Evolutionary conservation across 768 basidiomycete genomes (phyloP).

Genomic region (Hysterangium stoloniferum): DNA sequence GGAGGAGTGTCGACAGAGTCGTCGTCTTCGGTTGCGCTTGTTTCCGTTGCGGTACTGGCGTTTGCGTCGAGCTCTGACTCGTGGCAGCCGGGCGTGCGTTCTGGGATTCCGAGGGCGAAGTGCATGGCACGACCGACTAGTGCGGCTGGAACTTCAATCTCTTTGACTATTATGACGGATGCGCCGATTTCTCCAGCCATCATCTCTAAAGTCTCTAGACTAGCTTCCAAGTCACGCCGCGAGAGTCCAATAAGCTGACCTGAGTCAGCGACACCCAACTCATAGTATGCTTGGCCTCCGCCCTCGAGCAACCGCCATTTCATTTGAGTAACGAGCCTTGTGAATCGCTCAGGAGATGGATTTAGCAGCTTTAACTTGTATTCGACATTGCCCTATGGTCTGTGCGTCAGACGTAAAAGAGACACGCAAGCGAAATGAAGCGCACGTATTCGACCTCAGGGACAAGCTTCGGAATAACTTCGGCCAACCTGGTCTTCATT

Average conservation of each 20-base stretch:
- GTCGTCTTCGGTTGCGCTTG: slow-evolving; percentile 15
- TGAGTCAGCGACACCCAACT: slow-evolving; percentile 78
- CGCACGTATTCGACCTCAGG: slow-evolving; percentile 65
- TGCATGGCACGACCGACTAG: slow-evolving; percentile 1
- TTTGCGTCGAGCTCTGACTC: neutral
- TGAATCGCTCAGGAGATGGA: slow-evolving; percentile 68
- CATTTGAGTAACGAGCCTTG: slow-evolving; percentile 85
- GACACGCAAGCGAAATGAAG: neutral
- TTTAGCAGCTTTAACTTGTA: slow-evolving; percentile 88
- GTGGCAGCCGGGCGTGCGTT: neutral
- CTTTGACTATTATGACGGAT: slow-evolving; percentile 84
- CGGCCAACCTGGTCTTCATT: slow-evolving; percentile 21
- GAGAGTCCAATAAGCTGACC: slow-evolving; percentile 80
- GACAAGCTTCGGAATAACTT: slow-evolving; percentile 52
- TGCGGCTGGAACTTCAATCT: slow-evolving; percentile 63
- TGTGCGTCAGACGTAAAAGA: neutral
- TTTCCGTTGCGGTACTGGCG: slow-evolving; percentile 27
- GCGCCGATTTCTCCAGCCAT: slow-evolving; percentile 96
- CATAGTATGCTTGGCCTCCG: slow-evolving; percentile 77
- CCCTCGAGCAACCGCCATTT: slow-evolving; percentile 91
- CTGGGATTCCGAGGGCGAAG: neutral
- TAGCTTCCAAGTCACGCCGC: slow-evolving; percentile 65
- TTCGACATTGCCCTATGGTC: slow-evolving; percentile 72
- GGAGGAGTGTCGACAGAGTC: slow-evolving; percentile 5
- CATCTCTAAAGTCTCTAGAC: slow-evolving; percentile 78